These are phyloP conservation scores for Tribonema minus DNA, from an alignment of 108 stramenopile genomes.

Conservation along the genomic window DNA sequence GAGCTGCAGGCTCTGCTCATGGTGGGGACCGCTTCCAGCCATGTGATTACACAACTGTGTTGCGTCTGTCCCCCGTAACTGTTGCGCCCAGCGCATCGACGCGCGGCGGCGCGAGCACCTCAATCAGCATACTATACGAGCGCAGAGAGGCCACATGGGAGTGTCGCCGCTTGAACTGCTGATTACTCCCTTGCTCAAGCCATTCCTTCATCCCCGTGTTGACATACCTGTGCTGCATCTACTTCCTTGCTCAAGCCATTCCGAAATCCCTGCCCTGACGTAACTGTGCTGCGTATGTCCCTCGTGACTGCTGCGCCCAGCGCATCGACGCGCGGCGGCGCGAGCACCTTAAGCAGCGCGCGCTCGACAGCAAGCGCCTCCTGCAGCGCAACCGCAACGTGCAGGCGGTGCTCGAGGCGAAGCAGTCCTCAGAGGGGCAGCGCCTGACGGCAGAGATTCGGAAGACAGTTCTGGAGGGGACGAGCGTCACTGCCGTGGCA, in stretches of 20 bases:
- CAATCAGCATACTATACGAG: slow-evolving; percentile 62
- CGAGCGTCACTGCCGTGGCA: neutral
- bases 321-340: slow-evolving; percentile 64
- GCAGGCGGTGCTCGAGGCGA: slow-evolving; percentile 62
- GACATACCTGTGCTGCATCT: no score
- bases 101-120: slow-evolving; percentile 63
- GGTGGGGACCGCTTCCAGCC: no score
- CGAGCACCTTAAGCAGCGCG: slow-evolving; percentile 65
- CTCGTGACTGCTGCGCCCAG: no score
- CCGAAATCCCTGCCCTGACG: no score
- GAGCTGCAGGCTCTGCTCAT: slow-evolving; percentile 35
- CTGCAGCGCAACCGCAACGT: slow-evolving; percentile 71
- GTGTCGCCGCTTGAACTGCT: no score
- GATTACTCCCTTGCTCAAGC: no score
- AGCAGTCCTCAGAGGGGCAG: slow-evolving; percentile 59
- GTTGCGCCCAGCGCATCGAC: slow-evolving; percentile 65
- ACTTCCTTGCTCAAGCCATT: no score
- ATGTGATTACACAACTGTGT: no score
- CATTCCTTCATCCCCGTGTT: no score
- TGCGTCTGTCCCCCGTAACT: no score
- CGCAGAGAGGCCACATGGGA: no score
- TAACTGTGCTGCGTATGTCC: no score
- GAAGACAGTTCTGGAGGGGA: slow-evolving; percentile 23
- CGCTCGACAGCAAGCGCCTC: slow-evolving; percentile 65
- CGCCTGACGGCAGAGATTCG: slow-evolving; percentile 59